Evolutionary conservation across 495 filamentous ascomycete genomes (phyloP), one percentile per base, ranked within the genome.

Genomic region (Platismatia glauca): DNA sequence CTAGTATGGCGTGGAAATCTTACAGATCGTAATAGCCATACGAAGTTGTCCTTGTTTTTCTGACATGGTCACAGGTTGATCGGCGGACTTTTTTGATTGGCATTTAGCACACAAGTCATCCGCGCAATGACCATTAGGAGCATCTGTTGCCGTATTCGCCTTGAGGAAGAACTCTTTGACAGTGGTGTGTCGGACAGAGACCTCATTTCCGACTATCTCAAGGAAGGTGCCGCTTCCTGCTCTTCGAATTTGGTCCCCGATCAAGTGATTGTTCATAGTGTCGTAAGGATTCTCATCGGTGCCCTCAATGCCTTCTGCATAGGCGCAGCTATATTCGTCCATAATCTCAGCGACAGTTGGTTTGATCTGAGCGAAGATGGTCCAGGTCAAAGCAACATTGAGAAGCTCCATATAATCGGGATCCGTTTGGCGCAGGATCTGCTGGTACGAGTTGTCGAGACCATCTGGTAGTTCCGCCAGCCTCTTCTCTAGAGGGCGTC

Each of bases 381-480:
- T 53, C 44, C 34, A 60, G 44, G 58, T 60, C 43, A 52, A 35
- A 5, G 43, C 44, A 33, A 38, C 43, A 9, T 39, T 60, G 27
- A 60, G 58, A 27, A 52, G 43, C 11, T 60, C 33, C 44, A 60
- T n/a, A 6, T 60, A 37, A 24, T 39, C 44, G 5, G 58, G n/a
- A 48, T 52, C 34, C 22, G 44, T 48, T 33, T 60, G 31, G 20
- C 43, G 58, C 13, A 60, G 24, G 22, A 20, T 8, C 44, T 53
- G 34, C 33, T 41, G 58, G 44, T 60, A 39, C 7, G 33, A 53
- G 22, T 60, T 27, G 8, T 60, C 58, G 7, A 53, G 44, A 8
- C 44, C 58, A 15, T 33, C 34, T 6, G 58, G 58, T 4, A 53
- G 5, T 27, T 41, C 33, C 15, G 31, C 34, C 33, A 60, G 31